These are phyloP conservation scores for Wickerhamiella siamensis DNA, from an alignment of 805 yeast species.

Conservation along the genomic window DNA sequence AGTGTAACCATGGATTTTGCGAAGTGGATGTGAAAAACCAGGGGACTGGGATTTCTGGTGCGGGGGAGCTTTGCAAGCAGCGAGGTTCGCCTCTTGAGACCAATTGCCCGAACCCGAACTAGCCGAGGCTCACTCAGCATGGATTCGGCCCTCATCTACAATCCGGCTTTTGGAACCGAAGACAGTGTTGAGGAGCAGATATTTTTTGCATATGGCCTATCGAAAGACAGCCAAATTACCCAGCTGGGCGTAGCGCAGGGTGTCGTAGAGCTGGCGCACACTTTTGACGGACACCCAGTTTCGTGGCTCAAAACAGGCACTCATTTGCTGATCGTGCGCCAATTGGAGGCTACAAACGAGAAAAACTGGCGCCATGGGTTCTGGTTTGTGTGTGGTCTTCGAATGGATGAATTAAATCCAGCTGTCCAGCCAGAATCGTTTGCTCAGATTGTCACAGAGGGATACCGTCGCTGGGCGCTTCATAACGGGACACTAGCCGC, in stretches of 20 bases:
- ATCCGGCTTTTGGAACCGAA: constrained; percentile 16
- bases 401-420: not conserved
- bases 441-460: constrained; percentile 5
- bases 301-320: constrained; percentile 5
- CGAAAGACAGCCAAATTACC: constrained; percentile 66
- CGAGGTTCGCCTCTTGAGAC: too few species aligned
- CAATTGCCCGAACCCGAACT: too few species aligned
- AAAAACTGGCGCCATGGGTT: constrained; percentile 17
- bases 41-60: too few species aligned
- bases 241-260: constrained; percentile 48
- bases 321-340: constrained; percentile 4
- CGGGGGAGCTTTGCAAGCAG: too few species aligned
- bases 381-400: constrained; percentile 14
- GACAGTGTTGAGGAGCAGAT: constrained; percentile 19
- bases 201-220: constrained; percentile 61
- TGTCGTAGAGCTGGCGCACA: constrained; percentile 31
- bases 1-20: not conserved
- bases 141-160: constrained; percentile 22
- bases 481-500: constrained; percentile 3
- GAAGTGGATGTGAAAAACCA: too few species aligned
- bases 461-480: constrained; percentile 5
- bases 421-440: constrained; percentile 6
- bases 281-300: constrained; percentile 13
- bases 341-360: constrained; percentile 2
- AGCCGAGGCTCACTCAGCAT: constrained; percentile 56